These are phyloP conservation scores for Paracoccidioides brasiliensis DNA, from an alignment of 2,329 filamentous ascomycete species.

Conservation along the genomic window DNA sequence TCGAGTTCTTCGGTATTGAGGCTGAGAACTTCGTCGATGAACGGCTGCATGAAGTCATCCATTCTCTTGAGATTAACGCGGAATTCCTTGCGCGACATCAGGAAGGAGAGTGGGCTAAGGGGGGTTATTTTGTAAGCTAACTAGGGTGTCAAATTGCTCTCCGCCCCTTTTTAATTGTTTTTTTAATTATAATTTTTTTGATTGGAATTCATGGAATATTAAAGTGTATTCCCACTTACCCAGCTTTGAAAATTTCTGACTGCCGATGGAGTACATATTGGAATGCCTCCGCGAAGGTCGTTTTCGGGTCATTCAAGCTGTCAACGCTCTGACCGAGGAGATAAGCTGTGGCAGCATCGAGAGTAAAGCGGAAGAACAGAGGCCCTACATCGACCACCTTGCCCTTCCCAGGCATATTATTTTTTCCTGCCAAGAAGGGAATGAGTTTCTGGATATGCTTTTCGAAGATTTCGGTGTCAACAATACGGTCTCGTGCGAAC, in stretches of 20 bases:
- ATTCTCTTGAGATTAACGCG: constrained; percentile 52
- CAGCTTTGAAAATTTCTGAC: constrained; percentile 51
- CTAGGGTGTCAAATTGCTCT: not conserved
- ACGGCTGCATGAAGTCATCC: constrained; percentile 63
- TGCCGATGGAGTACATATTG: constrained; percentile 65
- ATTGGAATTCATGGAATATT: too few species aligned
- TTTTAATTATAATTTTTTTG: too few species aligned
- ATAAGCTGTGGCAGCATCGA: constrained; percentile 79
- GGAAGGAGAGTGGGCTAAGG: constrained; percentile 42
- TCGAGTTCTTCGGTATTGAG: constrained; percentile 60
- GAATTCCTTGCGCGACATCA: constrained; percentile 55
- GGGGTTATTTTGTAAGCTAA: not conserved
- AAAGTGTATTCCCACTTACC: constrained; percentile 26
- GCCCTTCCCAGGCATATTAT: constrained; percentile 13
- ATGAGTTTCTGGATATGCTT: constrained; percentile 62
- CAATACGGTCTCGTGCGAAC: constrained; percentile 73
- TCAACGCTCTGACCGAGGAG: constrained; percentile 64
- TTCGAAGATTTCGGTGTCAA: constrained; percentile 74
- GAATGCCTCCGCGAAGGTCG: constrained; percentile 70
- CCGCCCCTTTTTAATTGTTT: not conserved
- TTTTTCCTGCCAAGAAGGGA: constrained; percentile 46
- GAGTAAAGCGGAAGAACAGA: constrained; percentile 67
- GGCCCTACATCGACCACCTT: constrained; percentile 56
- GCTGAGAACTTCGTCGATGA: constrained; percentile 60
- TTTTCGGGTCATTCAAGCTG: constrained; percentile 45